Evolutionary conservation across 345 rosid species (phyloP).

Genomic region (Microcos paniculata): DNA sequence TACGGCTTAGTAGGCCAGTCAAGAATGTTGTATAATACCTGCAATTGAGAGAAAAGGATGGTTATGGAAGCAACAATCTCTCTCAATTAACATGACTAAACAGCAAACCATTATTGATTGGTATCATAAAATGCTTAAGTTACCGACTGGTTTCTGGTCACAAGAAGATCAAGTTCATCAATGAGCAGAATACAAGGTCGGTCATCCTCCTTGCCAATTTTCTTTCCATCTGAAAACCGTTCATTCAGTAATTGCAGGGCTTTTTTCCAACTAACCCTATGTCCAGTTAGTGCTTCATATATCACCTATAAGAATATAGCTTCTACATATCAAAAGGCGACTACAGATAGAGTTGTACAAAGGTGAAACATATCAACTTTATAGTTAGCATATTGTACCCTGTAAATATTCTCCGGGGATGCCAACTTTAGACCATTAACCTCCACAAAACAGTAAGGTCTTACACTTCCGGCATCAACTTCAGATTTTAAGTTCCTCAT

Average conservation of each 20-base stretch:
- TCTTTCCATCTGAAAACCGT: constrained; percentile 72
- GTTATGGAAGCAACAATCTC: not conserved
- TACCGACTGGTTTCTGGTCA: constrained; percentile 96
- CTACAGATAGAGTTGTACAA: not conserved
- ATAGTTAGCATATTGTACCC: constrained; percentile 32
- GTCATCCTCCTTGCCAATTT: constrained; percentile 53
- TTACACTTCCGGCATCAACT: constrained; percentile 71
- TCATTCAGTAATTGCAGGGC: constrained; percentile 79
- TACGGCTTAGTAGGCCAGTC: constrained; percentile 94
- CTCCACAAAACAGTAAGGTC: constrained; percentile 87
- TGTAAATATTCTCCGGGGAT: constrained; percentile 86
- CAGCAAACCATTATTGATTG: not conserved
- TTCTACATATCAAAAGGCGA: constrained; percentile 7
- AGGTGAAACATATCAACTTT: not conserved
- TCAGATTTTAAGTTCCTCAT: constrained; percentile 83
- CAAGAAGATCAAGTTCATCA: constrained; percentile 95
- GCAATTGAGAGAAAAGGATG: constrained; percentile 16
- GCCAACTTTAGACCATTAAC: constrained; percentile 93
- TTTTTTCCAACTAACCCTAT: constrained; percentile 89
- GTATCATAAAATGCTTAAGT: constrained; percentile 18
- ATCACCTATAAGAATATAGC: constrained; percentile 56
- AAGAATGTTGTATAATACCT: constrained; percentile 85
- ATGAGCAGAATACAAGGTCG: constrained; percentile 89
- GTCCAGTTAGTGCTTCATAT: constrained; percentile 90
- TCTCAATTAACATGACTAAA: not conserved